These are phyloP conservation scores for Sporisorium iseilematis-ciliati DNA, from an alignment of 1,284 basidiomycete species.

Conservation along the genomic window DNA sequence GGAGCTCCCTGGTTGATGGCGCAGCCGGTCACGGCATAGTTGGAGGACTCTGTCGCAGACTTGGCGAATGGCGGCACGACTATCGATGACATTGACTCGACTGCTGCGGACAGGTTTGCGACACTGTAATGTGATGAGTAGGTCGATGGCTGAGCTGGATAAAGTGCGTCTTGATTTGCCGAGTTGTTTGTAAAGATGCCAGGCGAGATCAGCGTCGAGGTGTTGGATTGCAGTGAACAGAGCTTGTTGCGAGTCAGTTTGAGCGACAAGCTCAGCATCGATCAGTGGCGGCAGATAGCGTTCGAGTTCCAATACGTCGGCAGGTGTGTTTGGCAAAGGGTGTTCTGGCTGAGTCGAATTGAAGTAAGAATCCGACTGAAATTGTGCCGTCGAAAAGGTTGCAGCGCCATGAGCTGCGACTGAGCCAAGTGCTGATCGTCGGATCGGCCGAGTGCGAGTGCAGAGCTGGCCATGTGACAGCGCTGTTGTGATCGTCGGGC, in stretches of 20 bases:
- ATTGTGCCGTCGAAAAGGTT: neutral
- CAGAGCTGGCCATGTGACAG: neutral
- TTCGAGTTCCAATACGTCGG: slow-evolving; percentile 2
- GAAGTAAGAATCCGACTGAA: slow-evolving; percentile 30
- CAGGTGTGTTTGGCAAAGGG: neutral
- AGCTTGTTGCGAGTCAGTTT: slow-evolving; percentile 18
- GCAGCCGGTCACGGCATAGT: slow-evolving; percentile 23
- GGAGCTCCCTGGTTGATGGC: slow-evolving; percentile 19
- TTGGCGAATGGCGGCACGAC: slow-evolving; percentile 17
- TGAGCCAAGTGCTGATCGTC: neutral
- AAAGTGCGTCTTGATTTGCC: slow-evolving; percentile 17
- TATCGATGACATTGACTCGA: slow-evolving; percentile 13
- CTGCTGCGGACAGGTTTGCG: slow-evolving; percentile 27
- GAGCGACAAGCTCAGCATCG: slow-evolving; percentile 16
- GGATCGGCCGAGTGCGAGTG: neutral
- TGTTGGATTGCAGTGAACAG: slow-evolving; percentile 22
- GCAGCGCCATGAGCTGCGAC: neutral
- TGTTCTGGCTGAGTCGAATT: slow-evolving; percentile 28
- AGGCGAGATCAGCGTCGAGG: slow-evolving; percentile 33
- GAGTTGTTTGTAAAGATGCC: slow-evolving; percentile 36
- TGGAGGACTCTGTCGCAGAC: slow-evolving; percentile 35
- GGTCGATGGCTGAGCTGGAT: slow-evolving; percentile 20
- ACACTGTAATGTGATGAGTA: slow-evolving; percentile 35
- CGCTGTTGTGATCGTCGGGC: slow-evolving; percentile 1
- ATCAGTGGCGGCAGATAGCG: slow-evolving; percentile 35